A percentile compares a stretch with the other conserved stretches of the same genome.
phyloP scores from a whole-genome alignment of 305 asterid species.

The Rubia balearica region DNA sequence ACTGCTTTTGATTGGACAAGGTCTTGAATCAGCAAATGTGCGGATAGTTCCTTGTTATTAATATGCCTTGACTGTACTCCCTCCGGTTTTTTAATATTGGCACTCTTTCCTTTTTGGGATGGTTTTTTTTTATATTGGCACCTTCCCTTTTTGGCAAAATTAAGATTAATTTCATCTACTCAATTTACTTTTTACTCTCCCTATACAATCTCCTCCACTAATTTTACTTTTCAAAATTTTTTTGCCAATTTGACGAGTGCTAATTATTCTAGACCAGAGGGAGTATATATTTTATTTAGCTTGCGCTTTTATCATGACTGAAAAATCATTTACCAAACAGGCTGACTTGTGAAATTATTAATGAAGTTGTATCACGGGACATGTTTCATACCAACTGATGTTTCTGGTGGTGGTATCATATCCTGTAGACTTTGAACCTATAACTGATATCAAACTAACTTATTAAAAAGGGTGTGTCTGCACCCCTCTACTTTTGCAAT shows the following conservation, averaged over 20 bases:
- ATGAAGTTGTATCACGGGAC: not conserved
- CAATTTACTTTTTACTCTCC: no score
- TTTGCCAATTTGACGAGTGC: no score
- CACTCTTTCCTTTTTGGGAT: no score
- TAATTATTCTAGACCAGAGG: no score
- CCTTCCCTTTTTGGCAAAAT: no score
- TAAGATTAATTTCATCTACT: no score
- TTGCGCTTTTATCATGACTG: not conserved
- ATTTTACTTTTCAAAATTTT: no score
- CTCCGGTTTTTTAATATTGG: no score
- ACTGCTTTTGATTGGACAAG: slow-evolving; percentile 89
- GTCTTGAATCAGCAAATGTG: slow-evolving; percentile 86
- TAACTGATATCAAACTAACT: not conserved
- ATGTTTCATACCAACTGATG: not conserved
- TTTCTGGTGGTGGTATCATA: not conserved
- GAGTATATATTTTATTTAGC: not conserved
- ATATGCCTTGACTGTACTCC: slow-evolving; percentile 2
- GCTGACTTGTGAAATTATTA: not conserved
- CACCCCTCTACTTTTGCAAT: not conserved
- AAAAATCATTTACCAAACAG: not conserved
- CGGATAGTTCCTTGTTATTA: slow-evolving; percentile 21
- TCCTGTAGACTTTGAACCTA: not conserved
- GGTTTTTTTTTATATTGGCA: no score
- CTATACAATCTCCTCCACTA: no score
- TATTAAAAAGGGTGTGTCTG: not conserved